Evolutionary conservation across 2,329 filamentous ascomycete species (phyloP).

Genomic region (Neophaeococcomyces aloes): DNA sequence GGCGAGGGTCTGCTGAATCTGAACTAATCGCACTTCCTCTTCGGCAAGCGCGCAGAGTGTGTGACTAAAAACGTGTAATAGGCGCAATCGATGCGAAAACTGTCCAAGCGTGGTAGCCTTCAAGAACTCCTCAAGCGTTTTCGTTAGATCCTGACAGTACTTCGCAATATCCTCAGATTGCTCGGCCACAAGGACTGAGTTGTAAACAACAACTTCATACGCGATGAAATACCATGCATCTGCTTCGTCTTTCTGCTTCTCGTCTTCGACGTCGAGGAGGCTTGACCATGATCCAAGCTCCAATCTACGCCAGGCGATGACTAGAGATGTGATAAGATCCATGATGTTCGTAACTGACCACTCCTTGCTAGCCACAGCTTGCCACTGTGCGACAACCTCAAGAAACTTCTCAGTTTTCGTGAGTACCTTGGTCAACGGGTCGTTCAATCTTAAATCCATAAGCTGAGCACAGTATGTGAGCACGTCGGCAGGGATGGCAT

Average conservation of each 20-base stretch:
- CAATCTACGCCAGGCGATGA: conserved; percentile 80
- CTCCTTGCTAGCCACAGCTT: conserved; percentile 75
- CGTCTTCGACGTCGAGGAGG: conserved; percentile 72
- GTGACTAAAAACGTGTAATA: conserved; percentile 53
- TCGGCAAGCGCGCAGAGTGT: conserved; percentile 44
- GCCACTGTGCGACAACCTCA: conserved; percentile 81
- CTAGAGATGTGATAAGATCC: conserved; percentile 65
- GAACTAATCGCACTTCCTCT: background rate
- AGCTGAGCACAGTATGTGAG: conserved; percentile 63
- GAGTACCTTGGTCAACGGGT: conserved; percentile 77
- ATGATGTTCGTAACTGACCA: conserved; percentile 62
- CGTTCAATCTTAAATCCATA: conserved; percentile 62
- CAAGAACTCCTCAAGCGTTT: conserved; percentile 70
- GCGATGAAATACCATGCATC: conserved; percentile 94
- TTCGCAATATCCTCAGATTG: conserved; percentile 44
- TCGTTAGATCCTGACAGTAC: conserved; percentile 50
- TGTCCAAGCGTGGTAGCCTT: conserved; percentile 70
- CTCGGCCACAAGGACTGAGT: conserved; percentile 54
- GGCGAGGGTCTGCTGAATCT: conserved; percentile 40
- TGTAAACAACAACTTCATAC: conserved; percentile 76
- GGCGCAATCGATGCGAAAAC: conserved; percentile 58
- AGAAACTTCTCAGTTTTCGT: conserved; percentile 82
- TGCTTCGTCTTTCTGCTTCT: conserved; percentile 65
- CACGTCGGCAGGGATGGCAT: conserved; percentile 74
- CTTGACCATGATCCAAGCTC: conserved; percentile 88